Conservation (phyloP, 495 filamentous ascomycete genomes). For the Neurospora hispaniola region DNA sequence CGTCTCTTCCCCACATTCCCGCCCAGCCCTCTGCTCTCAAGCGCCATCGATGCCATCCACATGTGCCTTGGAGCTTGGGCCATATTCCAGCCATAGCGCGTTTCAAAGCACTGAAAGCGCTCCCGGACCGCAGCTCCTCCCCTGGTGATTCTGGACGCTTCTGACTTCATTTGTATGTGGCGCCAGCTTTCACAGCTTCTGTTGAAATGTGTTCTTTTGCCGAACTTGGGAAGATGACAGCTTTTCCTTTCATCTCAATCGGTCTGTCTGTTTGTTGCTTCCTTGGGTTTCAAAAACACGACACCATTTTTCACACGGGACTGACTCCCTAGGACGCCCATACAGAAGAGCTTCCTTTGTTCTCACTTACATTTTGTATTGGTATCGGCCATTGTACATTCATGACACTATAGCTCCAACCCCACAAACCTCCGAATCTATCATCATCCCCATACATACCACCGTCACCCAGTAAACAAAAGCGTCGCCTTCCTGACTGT, state of each 20-base stretch:
- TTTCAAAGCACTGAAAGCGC: background rate
- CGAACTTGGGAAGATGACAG: constrained; percentile 27
- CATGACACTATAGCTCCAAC: background rate
- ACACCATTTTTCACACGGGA: background rate
- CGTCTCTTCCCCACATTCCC: constrained; percentile 6
- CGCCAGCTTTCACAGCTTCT: constrained; percentile 6
- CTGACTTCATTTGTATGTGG: constrained; percentile 9
- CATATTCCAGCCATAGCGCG: constrained; percentile 7
- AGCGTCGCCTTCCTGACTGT: background rate
- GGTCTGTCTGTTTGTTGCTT: background rate
- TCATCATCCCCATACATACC: background rate
- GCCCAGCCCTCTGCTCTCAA: background rate
- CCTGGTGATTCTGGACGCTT: constrained; percentile 12
- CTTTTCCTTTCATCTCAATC: constrained; percentile 13
- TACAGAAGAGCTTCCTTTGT: constrained; percentile 9
- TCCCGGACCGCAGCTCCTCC: background rate
- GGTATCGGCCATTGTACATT: background rate
- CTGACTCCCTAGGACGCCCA: background rate
- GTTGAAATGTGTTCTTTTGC: constrained; percentile 32
- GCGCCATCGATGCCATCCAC: background rate
- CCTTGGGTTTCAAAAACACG: background rate
- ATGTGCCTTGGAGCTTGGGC: constrained; percentile 14
- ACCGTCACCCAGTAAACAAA: background rate
- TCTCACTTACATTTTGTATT: background rate
- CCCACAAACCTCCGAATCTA: background rate